Evolutionary conservation across 306 rosid species (phyloP).

Genomic region (Fragaria ananassa): DNA sequence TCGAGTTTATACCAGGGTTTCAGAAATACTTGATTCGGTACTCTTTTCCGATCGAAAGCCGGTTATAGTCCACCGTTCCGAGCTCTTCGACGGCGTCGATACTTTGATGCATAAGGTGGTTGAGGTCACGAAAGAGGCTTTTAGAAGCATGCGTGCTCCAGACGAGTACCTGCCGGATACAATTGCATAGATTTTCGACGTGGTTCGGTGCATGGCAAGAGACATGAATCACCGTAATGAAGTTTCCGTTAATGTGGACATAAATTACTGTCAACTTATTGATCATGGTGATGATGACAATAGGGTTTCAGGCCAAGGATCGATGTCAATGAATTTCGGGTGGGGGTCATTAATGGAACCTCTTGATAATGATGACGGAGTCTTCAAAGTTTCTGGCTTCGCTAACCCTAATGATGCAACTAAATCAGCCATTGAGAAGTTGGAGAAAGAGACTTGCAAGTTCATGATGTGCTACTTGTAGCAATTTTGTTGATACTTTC

Average conservation of each 20-base stretch:
- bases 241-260: neutral
- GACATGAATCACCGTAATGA: neutral
- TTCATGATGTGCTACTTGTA: neutral
- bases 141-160: neutral
- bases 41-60: neutral
- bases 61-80: neutral
- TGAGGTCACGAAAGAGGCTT: neutral
- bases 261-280: neutral
- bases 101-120: neutral
- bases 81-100: neutral
- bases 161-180: neutral
- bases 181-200: neutral
- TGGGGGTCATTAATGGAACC: neutral
- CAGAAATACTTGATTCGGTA: neutral
- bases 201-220: neutral
- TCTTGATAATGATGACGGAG: neutral
- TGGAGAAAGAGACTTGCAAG: neutral
- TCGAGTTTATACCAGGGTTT: neutral
- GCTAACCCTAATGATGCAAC: neutral
- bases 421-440: neutral
- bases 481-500: neutral
- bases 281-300: neutral
- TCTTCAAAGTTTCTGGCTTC: neutral
- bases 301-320: neutral
- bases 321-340: neutral